Evolutionary conservation across 805 yeast species (phyloP), one percentile per base, ranked within the genome.

Genomic region (Candida nemodendra): DNA sequence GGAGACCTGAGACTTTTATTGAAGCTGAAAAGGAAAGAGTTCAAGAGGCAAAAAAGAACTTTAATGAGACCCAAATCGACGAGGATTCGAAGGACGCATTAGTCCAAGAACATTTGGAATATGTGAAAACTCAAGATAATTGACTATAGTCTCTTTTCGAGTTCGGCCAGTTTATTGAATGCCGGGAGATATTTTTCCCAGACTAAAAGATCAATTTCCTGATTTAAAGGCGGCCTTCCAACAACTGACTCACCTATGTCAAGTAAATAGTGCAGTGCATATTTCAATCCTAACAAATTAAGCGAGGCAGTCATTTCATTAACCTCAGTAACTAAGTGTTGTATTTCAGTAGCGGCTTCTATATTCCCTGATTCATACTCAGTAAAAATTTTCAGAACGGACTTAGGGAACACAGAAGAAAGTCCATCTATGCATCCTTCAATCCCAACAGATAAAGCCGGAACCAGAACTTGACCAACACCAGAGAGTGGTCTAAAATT

Each of bases 371-470:
- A 56, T 27, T 61, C 57, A 39, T 43, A 61, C 11, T 69, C 56
- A 26, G 63, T 56, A 47, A 54, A 66, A 28, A 74, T 51, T 32
- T 59, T 59, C 35, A 69, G 69, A 32, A 66, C 64, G 7, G 66
- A 57, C 54, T 69, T 69, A 45, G 79, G 79, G 56, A 63, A 72
- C 5, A 71, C 71, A 27, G 73, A 74, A 27, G 72, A 61, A 24
- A 73, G 56, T 6, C 76, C 79, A 51, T 73, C 78, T 36, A 74
- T 68, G 15, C 76, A 62, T 24, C 78, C 79, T 29, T 59, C 55
- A 32, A 65, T 64, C 13, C 76, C 76, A 21, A 71, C 65, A 0
- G 67, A 40, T 35, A 71, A 54, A 12, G 70, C 68, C 22, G 79
- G 78, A 17, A 72, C 54, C 18, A 74, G 53, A 27, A 72, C 57